Percentiles rank a stretch among this genome's conserved stretches.
phyloP scores from a whole-genome alignment of 2,329 filamentous ascomycete genomes.

The Epichloe coenophiala region DNA sequence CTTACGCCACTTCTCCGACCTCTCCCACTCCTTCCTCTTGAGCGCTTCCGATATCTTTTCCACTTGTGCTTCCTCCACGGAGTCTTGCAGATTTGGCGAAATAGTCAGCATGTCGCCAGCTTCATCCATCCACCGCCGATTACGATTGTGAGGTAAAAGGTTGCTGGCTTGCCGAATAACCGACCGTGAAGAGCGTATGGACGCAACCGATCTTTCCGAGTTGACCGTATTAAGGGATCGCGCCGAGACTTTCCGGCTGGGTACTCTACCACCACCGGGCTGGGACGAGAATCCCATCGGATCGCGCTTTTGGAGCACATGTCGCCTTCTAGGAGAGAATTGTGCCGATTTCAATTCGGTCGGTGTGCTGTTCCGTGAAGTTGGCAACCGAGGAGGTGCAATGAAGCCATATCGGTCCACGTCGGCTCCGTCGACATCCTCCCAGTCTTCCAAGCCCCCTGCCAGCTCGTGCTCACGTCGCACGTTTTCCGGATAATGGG shows the following conservation, averaged over 20 bases:
- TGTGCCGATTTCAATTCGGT: constrained; percentile 28
- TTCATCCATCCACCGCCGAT: constrained; percentile 48
- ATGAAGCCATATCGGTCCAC: constrained; percentile 61
- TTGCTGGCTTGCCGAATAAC: constrained; percentile 45
- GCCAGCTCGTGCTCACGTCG: constrained; percentile 34
- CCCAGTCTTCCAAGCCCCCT: constrained; percentile 53
- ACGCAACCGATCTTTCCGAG: constrained; percentile 36
- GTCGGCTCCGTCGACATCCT: constrained; percentile 45
- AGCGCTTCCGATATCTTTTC: constrained; percentile 39
- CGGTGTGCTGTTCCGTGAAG: constrained; percentile 27
- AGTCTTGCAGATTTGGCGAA: constrained; percentile 41
- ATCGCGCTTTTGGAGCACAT: constrained; percentile 28
- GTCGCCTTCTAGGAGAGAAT: constrained; percentile 32
- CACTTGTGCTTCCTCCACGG: constrained; percentile 39
- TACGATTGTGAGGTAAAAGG: constrained; percentile 45
- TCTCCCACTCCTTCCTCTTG: constrained; percentile 49
- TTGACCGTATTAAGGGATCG: constrained; percentile 45
- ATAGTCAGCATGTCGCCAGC: constrained; percentile 54
- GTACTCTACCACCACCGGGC: constrained; percentile 27
- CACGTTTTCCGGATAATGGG: constrained; percentile 25
- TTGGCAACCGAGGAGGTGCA: constrained; percentile 25
- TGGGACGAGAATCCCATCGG: constrained; percentile 24
- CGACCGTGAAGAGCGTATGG: constrained; percentile 39
- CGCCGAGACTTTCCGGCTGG: constrained; percentile 42
- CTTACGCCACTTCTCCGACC: constrained; percentile 53